Base-by-base conservation (phyloP, 148 eudicot species). In the Tetragonia tetragonoides region DNA sequence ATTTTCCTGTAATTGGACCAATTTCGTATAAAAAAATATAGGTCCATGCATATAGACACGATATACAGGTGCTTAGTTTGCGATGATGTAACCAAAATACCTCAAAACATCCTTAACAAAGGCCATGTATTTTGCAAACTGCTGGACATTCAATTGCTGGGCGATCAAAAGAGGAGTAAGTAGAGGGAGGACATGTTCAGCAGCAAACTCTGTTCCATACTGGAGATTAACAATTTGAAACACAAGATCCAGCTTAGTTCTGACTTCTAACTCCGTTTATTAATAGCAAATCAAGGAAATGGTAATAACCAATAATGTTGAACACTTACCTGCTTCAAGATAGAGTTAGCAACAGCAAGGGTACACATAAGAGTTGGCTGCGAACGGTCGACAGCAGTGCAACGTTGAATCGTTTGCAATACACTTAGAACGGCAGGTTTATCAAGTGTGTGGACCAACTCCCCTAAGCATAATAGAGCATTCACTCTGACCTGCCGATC, bases 281-380 rank as follows among this genome's bases (percentile, higher is more conserved):
- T 4, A n/a, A 60, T 49, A 47, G 15, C 51, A n/a, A 74, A 10
- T 62, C 70, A 73, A 59, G 66, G 18, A 69, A 65, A 18, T 8
- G 51, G 60, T 66, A 49, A 68, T 62, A 47, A 56, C 23, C 18
- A 74, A 20, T 8, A 66, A 70, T 46, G 56, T 54, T 57, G 70
- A 83, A 49, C 34, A 40, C 61, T 23, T 70, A 93, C 99, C 99
- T 91, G 91, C 85, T 95, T 95, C 80, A 93, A 56, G 77, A 95
- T 86, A 44, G 95, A 87, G 84, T 89, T 95, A 68, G 96, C 91
- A 66, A 93, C 93, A 41, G 94, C 89, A 73, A 95, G 97, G 53
- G 97, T 95, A 78, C 95, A 91, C 99, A 95, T 93, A 75, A 95
- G 97, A 73, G 99, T 95, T 68, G 99, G 99, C 76, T 97, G 90